Evolutionary conservation across 2,329 filamentous ascomycete species (phyloP), one percentile per base, ranked within the genome.

Genomic region (Diplodia seriata): DNA sequence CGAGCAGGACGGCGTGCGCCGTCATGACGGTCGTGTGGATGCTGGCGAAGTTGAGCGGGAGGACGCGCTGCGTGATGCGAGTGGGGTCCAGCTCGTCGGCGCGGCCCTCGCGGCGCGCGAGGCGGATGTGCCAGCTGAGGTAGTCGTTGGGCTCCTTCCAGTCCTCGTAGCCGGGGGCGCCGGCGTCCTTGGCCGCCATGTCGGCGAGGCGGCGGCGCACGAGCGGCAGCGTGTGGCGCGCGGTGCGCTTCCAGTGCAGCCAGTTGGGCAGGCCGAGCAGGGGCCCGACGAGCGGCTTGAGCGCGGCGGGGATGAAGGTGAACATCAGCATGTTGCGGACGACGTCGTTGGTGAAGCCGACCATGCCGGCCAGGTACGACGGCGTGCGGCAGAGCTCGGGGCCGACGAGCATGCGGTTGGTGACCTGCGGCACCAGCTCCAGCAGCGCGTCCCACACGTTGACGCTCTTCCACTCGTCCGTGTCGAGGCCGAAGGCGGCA

Each of bases 1-100:
- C 66, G 4, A 68, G 36, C 76, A 67, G 15, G 15, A 36, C 26
- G 40, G 80, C 81, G 55, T 83, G 82, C 2, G 82, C 81, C 0
- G 85, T 86, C 14, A 87, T 71, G 7, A 83, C 81, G 0, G 86
- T 87, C 1, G 86, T 88, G 74, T 88, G 86, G 31, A 87, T 86
- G 20, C 85, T 83, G 2, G 85, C 86, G 69, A 88, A 87, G 72
- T 87, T 84, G 53, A 89, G 77, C 0, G 85, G 84, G 43, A 89
- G 76, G 5, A 88, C 74, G 15, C 84, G 80, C 69, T 84, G 81
- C 1, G 85, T 83, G 18, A 89, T 81, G 51, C 80, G 79, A 2
- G 77, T 72, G 0, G 85, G 81, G 29, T 83, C 76, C 26, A 86
- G 78, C 67, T 88, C 85, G 15, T 77, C 73, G 6, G 26, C 47